Evolutionary conservation across 1,139 yeast species (phyloP), one percentile per base, ranked within the genome.

Genomic region (Arxiozyma slooffiae): DNA sequence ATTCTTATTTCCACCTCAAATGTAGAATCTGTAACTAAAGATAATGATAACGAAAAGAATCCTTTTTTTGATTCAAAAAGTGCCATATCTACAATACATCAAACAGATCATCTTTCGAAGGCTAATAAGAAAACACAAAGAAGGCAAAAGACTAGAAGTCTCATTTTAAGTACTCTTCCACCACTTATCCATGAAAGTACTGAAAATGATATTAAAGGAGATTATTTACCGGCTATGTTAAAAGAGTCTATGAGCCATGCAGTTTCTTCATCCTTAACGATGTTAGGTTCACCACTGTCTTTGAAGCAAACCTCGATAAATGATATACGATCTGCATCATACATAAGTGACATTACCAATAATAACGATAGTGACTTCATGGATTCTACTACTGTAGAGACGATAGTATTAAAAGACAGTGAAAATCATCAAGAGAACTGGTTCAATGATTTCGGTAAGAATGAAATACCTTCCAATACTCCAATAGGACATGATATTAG

Each of bases 1-100:
- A 64, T 72, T 1, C 60, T 70, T 50, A 60, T 71, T 44, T 70
- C 69, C 24, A 64, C 64, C 11, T 73, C 74, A 20, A 30, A 20
- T 30, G 38, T 38, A 30, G 45, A n/a, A 34, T 42, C 45, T 34
- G 22, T 26, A 16, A 20, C 38, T 17, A 34, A 23, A 20, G 60
- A 66, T 7, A 67, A 71, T 0, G 66, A 62, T 2, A 66, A 60
- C 44, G 67, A 67, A 45, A 46, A 46, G 1, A 63, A 61, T 46
- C 64, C 66, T 7, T 57, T 62, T 41, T 59, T 54, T 46, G 59
- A 53, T 41, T 22, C 46, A 14, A 22, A 26, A 42, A 7, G 46
- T 42, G 8, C 42, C 21, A 5, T 23, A 23, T 4, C 20, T 14
- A 38, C 26, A 40, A 30, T 22, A 44, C 14, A 41, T 41, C 18